Conservation (phyloP, 2,329 filamentous ascomycete genomes). For the Stachybotrys chartarum region DNA sequence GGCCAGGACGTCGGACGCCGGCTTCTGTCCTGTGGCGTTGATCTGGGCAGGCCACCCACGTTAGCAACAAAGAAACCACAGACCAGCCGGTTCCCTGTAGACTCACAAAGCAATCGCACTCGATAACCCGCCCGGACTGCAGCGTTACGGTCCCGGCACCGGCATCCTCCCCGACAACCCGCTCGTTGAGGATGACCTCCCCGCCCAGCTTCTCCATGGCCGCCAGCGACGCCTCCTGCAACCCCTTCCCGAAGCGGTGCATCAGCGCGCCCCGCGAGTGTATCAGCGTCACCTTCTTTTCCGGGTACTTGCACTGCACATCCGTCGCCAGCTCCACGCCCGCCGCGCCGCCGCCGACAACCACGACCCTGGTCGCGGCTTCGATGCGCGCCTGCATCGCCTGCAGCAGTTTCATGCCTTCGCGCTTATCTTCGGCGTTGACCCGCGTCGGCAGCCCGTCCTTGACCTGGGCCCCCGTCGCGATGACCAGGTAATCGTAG, state of each 20-base stretch:
- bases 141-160: constrained; percentile 33
- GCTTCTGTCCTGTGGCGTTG: constrained; percentile 52
- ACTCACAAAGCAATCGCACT: constrained; percentile 44
- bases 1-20: constrained; percentile 43
- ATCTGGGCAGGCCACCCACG: constrained; percentile 29
- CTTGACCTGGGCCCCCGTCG: constrained; percentile 43
- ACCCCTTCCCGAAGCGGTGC: constrained; percentile 39
- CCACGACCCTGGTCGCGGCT: constrained; percentile 33
- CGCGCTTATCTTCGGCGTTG: constrained; percentile 29
- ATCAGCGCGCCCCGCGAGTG: constrained; percentile 49
- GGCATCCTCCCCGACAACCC: constrained; percentile 29
- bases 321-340: constrained; percentile 56
- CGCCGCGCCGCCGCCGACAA: constrained; percentile 53
- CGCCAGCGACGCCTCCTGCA: constrained; percentile 31
- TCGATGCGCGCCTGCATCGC: constrained; percentile 39
- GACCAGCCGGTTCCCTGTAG: not conserved
- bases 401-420: constrained; percentile 34
- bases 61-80: not conserved
- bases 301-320: constrained; percentile 46
- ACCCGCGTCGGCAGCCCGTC: constrained; percentile 41
- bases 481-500: constrained; percentile 50
- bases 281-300: constrained; percentile 49
- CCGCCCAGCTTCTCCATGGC: constrained; percentile 39
- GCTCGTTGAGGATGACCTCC: constrained; percentile 43
- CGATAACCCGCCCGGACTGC: constrained; percentile 33